Conservation (phyloP, 768 basidiomycete species). For the Tulasnella sp. region DNA sequence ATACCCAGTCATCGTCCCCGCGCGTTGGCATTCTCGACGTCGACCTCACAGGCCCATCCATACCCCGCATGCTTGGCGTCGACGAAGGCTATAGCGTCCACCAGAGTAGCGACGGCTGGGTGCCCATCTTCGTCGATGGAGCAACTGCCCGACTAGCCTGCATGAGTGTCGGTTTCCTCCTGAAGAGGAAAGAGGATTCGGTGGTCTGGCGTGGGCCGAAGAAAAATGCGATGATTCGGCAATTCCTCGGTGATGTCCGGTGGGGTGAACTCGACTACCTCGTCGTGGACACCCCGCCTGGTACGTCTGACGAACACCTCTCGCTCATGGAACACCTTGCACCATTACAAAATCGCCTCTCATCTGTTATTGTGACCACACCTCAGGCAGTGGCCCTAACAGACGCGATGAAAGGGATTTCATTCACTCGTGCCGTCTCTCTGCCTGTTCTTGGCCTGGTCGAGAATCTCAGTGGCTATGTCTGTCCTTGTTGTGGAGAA, state of each 20-base stretch:
- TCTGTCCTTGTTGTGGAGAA: conserved; percentile 90
- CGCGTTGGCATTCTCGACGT: conserved; percentile 86
- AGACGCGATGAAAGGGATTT: conserved; percentile 92
- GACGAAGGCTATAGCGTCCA: conserved; percentile 62
- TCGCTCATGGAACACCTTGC: conserved; percentile 89
- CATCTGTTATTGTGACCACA: conserved; percentile 87
- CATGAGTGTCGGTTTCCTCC: conserved; percentile 94
- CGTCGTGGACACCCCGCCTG: conserved; percentile 92
- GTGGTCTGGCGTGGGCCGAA: conserved; percentile 98
- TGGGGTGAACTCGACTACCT: conserved; percentile 93
- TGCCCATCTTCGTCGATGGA: conserved; percentile 91
- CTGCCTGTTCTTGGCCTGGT: conserved; percentile 83
- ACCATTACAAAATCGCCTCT: conserved; percentile 62
- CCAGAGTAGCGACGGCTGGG: conserved; percentile 93
- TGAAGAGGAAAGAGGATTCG: conserved; percentile 81
- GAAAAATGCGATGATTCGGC: conserved; percentile 96
- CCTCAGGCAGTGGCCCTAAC: conserved; percentile 93
- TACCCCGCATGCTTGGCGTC: conserved; percentile 88
- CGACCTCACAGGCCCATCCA: conserved; percentile 87
- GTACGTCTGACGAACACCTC: conserved; percentile 99
- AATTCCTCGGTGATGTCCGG: conserved; percentile 86
- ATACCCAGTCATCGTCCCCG: conserved; percentile 32
- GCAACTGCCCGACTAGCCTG: conserved; percentile 61
- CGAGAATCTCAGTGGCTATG: conserved; percentile 98
- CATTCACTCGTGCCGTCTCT: conserved; percentile 79